Evolutionary conservation across 1,284 basidiomycete genomes (phyloP).

Genomic region (Tremellales sp.): DNA sequence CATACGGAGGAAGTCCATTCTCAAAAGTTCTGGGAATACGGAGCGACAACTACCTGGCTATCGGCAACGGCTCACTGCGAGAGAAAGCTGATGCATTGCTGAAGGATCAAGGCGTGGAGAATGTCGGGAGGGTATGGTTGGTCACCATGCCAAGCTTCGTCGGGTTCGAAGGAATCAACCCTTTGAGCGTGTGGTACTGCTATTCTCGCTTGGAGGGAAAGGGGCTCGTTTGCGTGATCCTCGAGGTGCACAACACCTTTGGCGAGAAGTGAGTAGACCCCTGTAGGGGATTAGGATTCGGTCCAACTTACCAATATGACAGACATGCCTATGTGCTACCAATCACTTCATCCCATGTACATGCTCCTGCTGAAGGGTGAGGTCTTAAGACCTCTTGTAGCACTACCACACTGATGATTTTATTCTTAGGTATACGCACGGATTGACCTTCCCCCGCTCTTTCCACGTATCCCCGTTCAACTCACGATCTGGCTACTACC

Average conservation of each 20-base stretch:
- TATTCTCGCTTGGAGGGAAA: conserved; percentile 48
- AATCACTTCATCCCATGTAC: conserved; percentile 9
- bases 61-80: conserved; percentile 22
- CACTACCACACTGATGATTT: not conserved
- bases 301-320: not conserved
- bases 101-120: conserved; percentile 15
- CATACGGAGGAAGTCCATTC: conserved; percentile 20
- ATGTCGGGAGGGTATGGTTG: conserved; percentile 60
- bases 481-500: conserved; percentile 66
- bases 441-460: conserved; percentile 64
- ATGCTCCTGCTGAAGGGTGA: conserved; percentile 15
- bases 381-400: not conserved
- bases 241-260: conserved; percentile 79
- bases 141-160: conserved; percentile 69
- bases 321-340: conserved; percentile 29
- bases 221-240: conserved; percentile 54
- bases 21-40: conserved; percentile 53
- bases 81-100: conserved; percentile 21
- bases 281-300: no score
- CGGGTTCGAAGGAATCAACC: conserved; percentile 70
- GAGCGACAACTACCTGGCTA: conserved; percentile 53
- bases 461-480: conserved; percentile 82
- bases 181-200: conserved; percentile 68
- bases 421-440: conserved; percentile 50
- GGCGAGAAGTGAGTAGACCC: conserved; percentile 63